Evolutionary conservation across 2,329 filamentous ascomycete genomes (phyloP).

Genomic region (Diaporthe helianthi): DNA sequence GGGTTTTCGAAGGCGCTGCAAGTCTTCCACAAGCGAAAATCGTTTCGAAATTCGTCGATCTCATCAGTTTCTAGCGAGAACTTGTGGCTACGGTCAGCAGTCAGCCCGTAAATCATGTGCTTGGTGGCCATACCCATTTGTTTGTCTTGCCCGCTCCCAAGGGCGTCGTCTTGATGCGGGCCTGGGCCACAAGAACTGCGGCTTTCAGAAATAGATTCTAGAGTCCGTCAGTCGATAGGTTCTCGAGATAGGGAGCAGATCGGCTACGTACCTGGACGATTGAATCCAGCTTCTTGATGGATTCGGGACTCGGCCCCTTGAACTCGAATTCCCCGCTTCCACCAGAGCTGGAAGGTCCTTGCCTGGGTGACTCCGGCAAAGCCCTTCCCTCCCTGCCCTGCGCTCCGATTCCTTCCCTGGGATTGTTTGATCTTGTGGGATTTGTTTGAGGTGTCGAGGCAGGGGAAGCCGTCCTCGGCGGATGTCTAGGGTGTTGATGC

Average conservation of each 20-base stretch:
- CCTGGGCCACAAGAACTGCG: slow-evolving; percentile 82
- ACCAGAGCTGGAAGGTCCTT: slow-evolving; percentile 55
- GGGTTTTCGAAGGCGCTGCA: slow-evolving; percentile 78
- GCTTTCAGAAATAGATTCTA: slow-evolving; percentile 94
- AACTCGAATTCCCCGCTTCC: slow-evolving; percentile 53
- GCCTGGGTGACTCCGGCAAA: slow-evolving; percentile 50
- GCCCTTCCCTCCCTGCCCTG: slow-evolving; percentile 52
- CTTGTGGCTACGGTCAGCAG: slow-evolving; percentile 53
- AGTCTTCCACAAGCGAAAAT: slow-evolving; percentile 81
- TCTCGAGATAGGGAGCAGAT: neutral
- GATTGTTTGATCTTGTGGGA: slow-evolving; percentile 75
- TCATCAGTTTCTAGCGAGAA: slow-evolving; percentile 96
- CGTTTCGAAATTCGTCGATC: slow-evolving; percentile 84
- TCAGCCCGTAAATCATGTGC: neutral
- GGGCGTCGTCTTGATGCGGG: slow-evolving; percentile 74
- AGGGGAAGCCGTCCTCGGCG: slow-evolving; percentile 75
- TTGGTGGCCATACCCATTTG: slow-evolving; percentile 75
- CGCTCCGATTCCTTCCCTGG: slow-evolving; percentile 64
- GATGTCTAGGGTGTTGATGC: slow-evolving; percentile 88
- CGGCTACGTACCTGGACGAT: slow-evolving; percentile 76
- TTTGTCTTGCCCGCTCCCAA: slow-evolving; percentile 70
- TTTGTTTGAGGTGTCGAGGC: slow-evolving; percentile 76
- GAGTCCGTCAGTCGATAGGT: slow-evolving; percentile 25
- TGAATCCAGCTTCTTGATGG: slow-evolving; percentile 83
- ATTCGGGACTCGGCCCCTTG: slow-evolving; percentile 66